A percentile compares a stretch with the other conserved stretches of the same genome.
Evolutionary conservation across 2,329 filamentous ascomycete species (phyloP).

Genomic region (Pyrenophora seminiperda): DNA sequence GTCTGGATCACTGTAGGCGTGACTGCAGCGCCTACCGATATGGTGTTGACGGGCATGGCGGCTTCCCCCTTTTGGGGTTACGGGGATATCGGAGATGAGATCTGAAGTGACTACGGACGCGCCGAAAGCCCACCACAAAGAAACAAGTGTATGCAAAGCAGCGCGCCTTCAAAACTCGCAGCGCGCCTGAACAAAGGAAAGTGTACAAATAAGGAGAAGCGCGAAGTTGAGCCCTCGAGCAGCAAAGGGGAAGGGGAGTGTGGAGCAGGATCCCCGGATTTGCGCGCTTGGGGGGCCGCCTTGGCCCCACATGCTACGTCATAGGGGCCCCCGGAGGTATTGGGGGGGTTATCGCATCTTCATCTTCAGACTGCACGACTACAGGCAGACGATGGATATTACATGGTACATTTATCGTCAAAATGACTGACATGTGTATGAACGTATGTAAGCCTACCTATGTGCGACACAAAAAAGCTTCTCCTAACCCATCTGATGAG

Average conservation of each 20-base stretch:
- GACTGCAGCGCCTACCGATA: slow-evolving; percentile 80
- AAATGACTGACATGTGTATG: no score
- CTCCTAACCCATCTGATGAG: no score
- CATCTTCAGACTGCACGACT: no score
- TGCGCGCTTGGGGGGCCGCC: slow-evolving; percentile 1
- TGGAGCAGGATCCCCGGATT: slow-evolving; percentile 15
- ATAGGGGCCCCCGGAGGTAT: slow-evolving; percentile 2
- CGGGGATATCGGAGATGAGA: slow-evolving; percentile 13
- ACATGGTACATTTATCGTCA: no score
- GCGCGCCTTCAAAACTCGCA: not conserved
- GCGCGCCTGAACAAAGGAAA: slow-evolving; percentile 3
- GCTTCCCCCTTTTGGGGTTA: not conserved
- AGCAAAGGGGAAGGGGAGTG: slow-evolving; percentile 7
- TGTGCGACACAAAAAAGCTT: no score
- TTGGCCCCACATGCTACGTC: slow-evolving; percentile 4
- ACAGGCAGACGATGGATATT: no score
- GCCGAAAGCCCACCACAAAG: not conserved
- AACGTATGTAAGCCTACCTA: no score
- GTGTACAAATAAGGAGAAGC: not conserved
- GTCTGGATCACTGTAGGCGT: slow-evolving; percentile 88
- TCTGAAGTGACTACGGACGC: slow-evolving; percentile 1
- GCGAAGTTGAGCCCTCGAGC: not conserved
- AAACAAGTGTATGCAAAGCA: not conserved
- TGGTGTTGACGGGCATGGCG: slow-evolving; percentile 72
- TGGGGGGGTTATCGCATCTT: no score